Base-by-base conservation (phyloP, 345 rosid genomes). In the Moringa oleifera region DNA sequence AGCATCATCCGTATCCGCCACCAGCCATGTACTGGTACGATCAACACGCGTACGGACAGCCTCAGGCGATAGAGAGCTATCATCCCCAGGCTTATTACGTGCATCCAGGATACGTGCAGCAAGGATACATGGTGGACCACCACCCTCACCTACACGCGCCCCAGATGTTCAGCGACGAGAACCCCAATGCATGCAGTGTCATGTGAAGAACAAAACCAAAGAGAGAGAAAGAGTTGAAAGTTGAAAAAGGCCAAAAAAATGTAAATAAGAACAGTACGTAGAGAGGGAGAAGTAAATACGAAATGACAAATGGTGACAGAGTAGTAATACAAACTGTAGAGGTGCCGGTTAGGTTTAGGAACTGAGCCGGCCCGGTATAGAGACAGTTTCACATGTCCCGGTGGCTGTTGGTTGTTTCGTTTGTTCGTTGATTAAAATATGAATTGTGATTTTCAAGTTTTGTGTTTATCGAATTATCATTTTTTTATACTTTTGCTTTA, bases 151-250 rank as follows among this genome's bases (percentile, higher is more conserved):
- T 60, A 58, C 78, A 79, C 24, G 81, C 90, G 23, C 91, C 96
- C 4, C 87, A 88, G 75, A 76, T 91, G 84, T 89, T 92, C 61
- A 89, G 96, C 50, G 98, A 92, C 58, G 98, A 92, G 82, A 89
- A 92, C 74, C 98, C 96, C 6, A 87, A 92, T 52, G 85, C 86
- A 0, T 92, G 98, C 57, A 82, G 85, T 41, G 53, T 92, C 12
- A 89, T 91, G 92, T 88, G 74, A 90, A 17, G 16, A 0, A 24
- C 37, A 23, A 47, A 0, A 0, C 1, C n/a, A n/a, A n/a, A n/a
- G n/a, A n/a, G n/a, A n/a, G n/a, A n/a, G n/a, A n/a, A n/a, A n/a
- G n/a, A n/a, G n/a, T n/a, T n/a, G n/a, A n/a, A n/a, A n/a, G n/a
- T n/a, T n/a, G n/a, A n/a, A 23, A 17, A 18, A 3, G 20, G 47